Conservation (phyloP, 306 rosid genomes). For the Ochetophila trinervis region DNA sequence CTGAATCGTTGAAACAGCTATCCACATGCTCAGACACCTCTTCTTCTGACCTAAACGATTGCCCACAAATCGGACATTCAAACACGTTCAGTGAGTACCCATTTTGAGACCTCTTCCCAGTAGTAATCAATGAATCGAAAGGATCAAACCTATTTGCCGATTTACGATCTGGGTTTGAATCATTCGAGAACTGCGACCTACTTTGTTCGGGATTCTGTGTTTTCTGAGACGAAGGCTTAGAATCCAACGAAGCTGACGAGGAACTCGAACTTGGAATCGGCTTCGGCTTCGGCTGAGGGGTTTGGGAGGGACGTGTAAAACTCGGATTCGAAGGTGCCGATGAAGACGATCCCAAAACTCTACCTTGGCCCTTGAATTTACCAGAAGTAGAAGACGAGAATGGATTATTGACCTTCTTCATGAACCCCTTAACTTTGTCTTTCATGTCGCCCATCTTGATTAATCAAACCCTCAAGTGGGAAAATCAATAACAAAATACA, state of each 20-base stretch:
- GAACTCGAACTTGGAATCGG: slow-evolving; percentile 24
- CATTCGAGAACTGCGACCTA: slow-evolving; percentile 13
- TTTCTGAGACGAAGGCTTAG: slow-evolving; percentile 38
- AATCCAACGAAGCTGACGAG: slow-evolving; percentile 14
- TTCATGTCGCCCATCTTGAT: slow-evolving; percentile 68
- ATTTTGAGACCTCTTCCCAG: slow-evolving; percentile 63
- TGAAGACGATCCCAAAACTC: slow-evolving; percentile 79
- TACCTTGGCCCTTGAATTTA: slow-evolving; percentile 92
- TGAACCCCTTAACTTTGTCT: slow-evolving; percentile 84
- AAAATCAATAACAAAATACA: neutral
- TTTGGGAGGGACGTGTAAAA: slow-evolving; percentile 28
- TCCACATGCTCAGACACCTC: slow-evolving; percentile 81
- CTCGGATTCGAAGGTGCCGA: slow-evolving; percentile 39
- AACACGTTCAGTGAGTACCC: slow-evolving; percentile 55
- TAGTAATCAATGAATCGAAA: slow-evolving; percentile 72
- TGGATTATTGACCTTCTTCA: slow-evolving; percentile 73
- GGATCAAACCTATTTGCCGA: slow-evolving; percentile 64
- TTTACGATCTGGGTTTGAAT: slow-evolving; percentile 32
- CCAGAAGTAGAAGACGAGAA: slow-evolving; percentile 61
- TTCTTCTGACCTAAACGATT: slow-evolving; percentile 62
- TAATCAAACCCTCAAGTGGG: no score
- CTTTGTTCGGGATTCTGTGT: slow-evolving; percentile 10
- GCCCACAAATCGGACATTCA: slow-evolving; percentile 83
- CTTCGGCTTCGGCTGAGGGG: slow-evolving; percentile 42
- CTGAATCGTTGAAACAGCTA: slow-evolving; percentile 37